Base-by-base conservation (phyloP, 2,329 filamentous ascomycete genomes). In the Pseudopithomyces chartarum region DNA sequence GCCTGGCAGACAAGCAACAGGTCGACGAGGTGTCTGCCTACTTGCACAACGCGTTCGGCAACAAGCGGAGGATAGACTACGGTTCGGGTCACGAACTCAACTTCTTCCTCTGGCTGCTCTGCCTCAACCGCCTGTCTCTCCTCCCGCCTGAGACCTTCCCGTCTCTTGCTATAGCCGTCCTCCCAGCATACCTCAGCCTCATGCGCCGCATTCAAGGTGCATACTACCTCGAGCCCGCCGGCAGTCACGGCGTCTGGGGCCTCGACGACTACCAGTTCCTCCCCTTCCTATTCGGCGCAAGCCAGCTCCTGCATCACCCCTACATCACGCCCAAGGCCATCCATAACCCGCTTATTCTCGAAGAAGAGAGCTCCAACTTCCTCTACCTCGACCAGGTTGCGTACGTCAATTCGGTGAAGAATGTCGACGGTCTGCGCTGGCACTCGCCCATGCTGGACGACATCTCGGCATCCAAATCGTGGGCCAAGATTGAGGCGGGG, bases 371-470 rank as follows among this genome's bases (percentile, higher is more conserved):
- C 13, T 80, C 84, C 54, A 91, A 97, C 54, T 99, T 89, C 69
- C 80, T 99, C 55, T 99, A 99, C 68, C 85, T 99, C 0, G 90
- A 93, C 51, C 95, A 98, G 77, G 91, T 99, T 23, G 84, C 85
- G 50, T 99, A 96, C 77, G 94, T 99, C 56, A 97, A 98, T 78
- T 91, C 88, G 65, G 96, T 96, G 56, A 99, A 99, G 81, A 97
- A 92, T 1, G 93, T 97, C 56, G 92, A 96, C 70, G 94, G 93
- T 1, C 80, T 99, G 58, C 85, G 95, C 43, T 99, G 95, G 95
- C 96, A 99, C 70, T 93, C 89, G 62, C 95, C 96, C 3, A 98
- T 99, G 96, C 85, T 99, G 17, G 95, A 99, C 73, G 95, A 99
- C 74, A 99, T 99, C 62, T 95, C 90, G 3, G 88, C 91, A 1